Percentiles rank a stretch among this genome's conserved stretches.
phyloP scores from a whole-genome alignment of 202 grass and related monocot genomes.

The Saccharum hybrid region DNA sequence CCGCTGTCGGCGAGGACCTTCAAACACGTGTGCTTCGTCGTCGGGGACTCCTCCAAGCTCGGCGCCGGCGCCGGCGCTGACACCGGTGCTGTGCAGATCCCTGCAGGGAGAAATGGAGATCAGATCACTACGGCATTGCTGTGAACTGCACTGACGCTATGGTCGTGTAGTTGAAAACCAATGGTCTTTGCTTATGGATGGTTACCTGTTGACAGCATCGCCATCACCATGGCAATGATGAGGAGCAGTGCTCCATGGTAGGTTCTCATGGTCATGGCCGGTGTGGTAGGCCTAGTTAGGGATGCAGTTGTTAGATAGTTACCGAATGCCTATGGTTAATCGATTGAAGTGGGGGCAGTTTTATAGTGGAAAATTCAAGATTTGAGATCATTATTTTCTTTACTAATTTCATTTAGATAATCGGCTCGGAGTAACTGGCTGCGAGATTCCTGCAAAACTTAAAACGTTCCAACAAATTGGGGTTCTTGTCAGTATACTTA shows the following conservation, averaged over 20 bases:
- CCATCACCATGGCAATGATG: background rate
- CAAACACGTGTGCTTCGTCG: background rate
- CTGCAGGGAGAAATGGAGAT: too few species aligned
- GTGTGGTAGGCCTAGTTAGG: too few species aligned
- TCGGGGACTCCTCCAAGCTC: too few species aligned
- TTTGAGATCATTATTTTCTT: background rate
- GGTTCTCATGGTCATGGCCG: constrained; percentile 20
- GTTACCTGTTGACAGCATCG: background rate
- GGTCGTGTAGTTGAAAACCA: too few species aligned
- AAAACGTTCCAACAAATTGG: background rate
- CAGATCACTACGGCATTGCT: background rate
- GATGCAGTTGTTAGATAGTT: too few species aligned
- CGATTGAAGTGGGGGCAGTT: background rate
- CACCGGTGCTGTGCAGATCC: too few species aligned
- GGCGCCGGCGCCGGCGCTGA: too few species aligned
- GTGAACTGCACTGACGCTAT: too few species aligned
- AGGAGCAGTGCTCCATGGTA: background rate
- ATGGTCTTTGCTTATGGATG: background rate
- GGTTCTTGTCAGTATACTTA: background rate
- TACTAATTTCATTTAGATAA: background rate
- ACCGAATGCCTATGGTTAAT: background rate
- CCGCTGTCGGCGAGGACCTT: background rate
- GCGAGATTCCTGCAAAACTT: background rate
- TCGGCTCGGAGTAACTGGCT: background rate
- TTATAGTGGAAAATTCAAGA: background rate